Evolutionary conservation across 371 early-diverging fungal species (phyloP), one percentile per base, ranked within the genome.

Genomic region (Mucor ambiguus): DNA sequence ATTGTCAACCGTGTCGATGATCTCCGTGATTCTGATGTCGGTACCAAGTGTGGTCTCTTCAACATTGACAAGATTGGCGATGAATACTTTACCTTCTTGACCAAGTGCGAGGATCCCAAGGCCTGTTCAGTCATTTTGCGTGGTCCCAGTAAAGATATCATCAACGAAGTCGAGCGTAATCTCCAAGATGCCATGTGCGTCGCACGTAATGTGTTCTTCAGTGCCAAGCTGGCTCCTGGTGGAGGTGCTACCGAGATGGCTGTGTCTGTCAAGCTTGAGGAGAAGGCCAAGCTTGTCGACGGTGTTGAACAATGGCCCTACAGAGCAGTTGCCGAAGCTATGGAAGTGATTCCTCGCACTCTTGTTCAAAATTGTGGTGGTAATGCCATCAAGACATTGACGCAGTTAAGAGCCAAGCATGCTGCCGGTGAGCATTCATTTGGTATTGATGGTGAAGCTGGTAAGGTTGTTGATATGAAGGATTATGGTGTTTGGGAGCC

Each of bases 181-280:
- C 85, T 99, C 74, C 95, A 97, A 79, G 99, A 99, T 83, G 99
- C 99, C 72, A 95, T 99, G 94, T 90, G 90, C 63, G 99, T 99
- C 49, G 99, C 99, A 18, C 96, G 98, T 70, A 99, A 99, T 80
- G 95, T 99, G 33, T 90, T 96, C 80, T 95, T 96, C 73, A 92
- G 92, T 83, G 96, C 98, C 44, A 87, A 85, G 59, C 83, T 99
- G 49, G 90, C 94, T 33, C 99, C 99, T 18, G 99, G 99, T 55
- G 99, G 99, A 70, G 99, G 99, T 63, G 99, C 99, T n/a, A 96
- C 97, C 11, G 99, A 99, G 81, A 99, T 99, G 98, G 97, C 97
- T n/a, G 81, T 99, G 20, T 85, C 94, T 55, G 95, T 96, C 41
- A 84, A 87, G 66, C 83, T 99, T 44, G 90, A 90, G 64, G 93